phyloP scores from a whole-genome alignment of 192 early-diverging fungal species.

The Backusella liffmaniae region DNA sequence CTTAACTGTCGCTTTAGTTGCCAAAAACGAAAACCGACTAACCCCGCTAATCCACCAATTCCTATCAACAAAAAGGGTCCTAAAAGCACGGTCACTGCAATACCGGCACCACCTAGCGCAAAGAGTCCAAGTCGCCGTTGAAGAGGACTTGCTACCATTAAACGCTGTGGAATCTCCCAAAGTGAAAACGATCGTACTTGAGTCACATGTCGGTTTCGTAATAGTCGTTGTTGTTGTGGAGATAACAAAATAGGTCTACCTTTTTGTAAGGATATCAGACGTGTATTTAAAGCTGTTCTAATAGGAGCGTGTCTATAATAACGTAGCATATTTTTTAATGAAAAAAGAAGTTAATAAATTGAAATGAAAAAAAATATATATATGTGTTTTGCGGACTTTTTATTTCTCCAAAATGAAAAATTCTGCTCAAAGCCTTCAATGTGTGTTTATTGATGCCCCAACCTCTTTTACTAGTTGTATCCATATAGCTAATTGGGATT shows the following conservation, averaged over 20 bases:
- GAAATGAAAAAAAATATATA: neutral
- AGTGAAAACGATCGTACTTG: conserved; percentile 2
- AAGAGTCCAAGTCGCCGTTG: neutral
- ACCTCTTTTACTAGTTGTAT: no score
- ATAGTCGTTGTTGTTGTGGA: neutral
- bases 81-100: neutral
- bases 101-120: neutral
- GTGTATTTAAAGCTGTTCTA: neutral
- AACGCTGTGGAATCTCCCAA: neutral
- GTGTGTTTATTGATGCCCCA: no score
- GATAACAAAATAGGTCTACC: neutral
- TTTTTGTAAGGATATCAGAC: neutral
- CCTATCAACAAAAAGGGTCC: conserved; percentile 8
- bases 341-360: neutral
- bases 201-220: neutral
- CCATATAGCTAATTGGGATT: no score
- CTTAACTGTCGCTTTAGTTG: neutral
- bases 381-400: neutral
- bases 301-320: neutral
- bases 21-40: conserved; percentile 5
- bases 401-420: neutral
- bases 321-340: neutral
- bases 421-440: no score
- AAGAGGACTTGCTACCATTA: neutral
- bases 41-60: neutral